phyloP scores from a whole-genome alignment of 352 stramenopile species.

The Globisporangium acanthophoron region DNA sequence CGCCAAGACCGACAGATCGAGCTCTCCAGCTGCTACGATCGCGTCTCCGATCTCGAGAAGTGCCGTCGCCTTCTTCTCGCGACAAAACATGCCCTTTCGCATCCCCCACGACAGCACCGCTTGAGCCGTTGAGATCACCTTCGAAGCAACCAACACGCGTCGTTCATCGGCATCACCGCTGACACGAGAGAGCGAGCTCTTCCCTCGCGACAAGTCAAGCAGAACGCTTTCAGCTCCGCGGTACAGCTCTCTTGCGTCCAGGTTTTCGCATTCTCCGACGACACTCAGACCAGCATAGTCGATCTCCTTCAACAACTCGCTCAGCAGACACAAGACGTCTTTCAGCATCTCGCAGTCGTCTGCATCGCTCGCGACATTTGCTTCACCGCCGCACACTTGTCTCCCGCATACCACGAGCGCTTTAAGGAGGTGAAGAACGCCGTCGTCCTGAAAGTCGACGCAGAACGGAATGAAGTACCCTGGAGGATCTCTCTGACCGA shows the following conservation, averaged over 20 bases:
- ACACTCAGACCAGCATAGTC: conserved; percentile 31
- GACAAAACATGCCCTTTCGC: conserved; percentile 32
- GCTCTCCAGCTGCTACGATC: conserved; percentile 4
- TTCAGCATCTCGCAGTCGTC: conserved; percentile 13
- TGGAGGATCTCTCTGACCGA: conserved; percentile 27
- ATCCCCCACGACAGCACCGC: conserved; percentile 35
- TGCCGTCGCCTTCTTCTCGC: conserved; percentile 5
- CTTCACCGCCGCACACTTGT: not conserved
- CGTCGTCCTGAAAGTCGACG: conserved; percentile 44
- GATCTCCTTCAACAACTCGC: conserved; percentile 28
- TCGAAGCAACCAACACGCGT: conserved; percentile 7
- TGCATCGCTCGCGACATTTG: not conserved
- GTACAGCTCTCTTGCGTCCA: conserved; percentile 19
- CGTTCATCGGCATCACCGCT: too few species aligned
- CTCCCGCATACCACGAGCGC: conserved; percentile 19
- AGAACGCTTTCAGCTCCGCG: conserved; percentile 20
- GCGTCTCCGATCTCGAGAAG: conserved; percentile 7
- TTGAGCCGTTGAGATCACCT: conserved; percentile 25
- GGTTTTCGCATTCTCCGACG: conserved; percentile 13
- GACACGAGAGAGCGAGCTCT: not conserved
- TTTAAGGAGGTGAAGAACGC: conserved; percentile 30
- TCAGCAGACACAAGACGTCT: conserved; percentile 29
- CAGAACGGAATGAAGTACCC: conserved; percentile 64
- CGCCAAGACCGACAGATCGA: not conserved
- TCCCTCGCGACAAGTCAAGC: conserved; percentile 6